phyloP scores from a whole-genome alignment of 1,284 basidiomycete genomes.

The Fistulinella staudtii region DNA sequence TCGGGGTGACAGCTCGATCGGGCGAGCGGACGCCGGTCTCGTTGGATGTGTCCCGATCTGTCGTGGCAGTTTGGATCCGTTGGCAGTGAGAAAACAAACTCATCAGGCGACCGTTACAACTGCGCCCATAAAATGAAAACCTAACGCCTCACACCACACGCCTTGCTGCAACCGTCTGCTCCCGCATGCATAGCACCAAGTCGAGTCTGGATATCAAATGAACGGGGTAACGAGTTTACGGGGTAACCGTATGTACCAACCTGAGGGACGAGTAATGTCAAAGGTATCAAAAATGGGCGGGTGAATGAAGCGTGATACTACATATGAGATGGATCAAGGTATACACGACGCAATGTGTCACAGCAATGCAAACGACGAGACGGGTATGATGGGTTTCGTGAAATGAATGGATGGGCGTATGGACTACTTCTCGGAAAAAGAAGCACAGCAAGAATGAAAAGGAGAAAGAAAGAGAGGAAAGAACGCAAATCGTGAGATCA shows the following conservation, averaged over 20 bases:
- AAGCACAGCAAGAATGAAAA: constrained; percentile 30
- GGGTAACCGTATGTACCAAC: constrained; percentile 37
- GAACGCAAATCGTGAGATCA: constrained; percentile 30
- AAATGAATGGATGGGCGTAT: constrained; percentile 34
- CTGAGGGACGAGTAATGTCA: constrained; percentile 11
- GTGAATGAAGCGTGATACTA: constrained; percentile 36
- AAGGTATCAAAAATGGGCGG: constrained; percentile 34
- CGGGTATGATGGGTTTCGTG: constrained; percentile 34
- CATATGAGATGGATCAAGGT: constrained; percentile 35
- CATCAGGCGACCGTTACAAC: constrained; percentile 12
- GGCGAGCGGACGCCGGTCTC: constrained; percentile 18
- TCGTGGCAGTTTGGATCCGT: constrained; percentile 16
- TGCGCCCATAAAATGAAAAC: constrained; percentile 28
- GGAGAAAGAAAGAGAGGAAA: constrained; percentile 5
- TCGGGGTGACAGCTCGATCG: constrained; percentile 19
- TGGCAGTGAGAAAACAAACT: constrained; percentile 15
- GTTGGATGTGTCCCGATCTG: constrained; percentile 8
- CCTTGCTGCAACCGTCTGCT: constrained; percentile 11
- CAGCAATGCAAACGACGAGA: constrained; percentile 37
- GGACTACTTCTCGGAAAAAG: constrained; percentile 24
- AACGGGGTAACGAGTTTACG: constrained; percentile 35
- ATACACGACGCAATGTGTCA: constrained; percentile 34
- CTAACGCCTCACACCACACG: constrained; percentile 20
- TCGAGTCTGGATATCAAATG: constrained; percentile 31
- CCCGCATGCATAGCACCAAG: constrained; percentile 14